phyloP scores from a whole-genome alignment of 768 basidiomycete species.

The Mrakia gelida region DNA sequence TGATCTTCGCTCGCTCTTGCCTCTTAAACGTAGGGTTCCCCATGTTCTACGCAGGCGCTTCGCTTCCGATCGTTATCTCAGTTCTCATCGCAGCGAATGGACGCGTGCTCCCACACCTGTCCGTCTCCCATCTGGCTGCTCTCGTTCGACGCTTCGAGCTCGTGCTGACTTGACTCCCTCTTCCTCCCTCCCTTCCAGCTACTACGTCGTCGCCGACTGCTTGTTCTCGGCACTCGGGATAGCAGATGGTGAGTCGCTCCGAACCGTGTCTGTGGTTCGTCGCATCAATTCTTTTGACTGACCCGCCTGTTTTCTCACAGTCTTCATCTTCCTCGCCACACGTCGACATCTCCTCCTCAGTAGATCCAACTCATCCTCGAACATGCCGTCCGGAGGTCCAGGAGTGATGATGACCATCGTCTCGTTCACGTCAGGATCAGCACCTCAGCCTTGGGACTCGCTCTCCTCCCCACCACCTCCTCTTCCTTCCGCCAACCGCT shows the following conservation, averaged over 20 bases:
- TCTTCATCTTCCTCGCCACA: background rate
- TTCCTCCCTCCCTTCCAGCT: background rate
- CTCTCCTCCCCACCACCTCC: background rate
- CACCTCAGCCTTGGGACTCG: background rate
- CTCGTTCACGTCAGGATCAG: background rate
- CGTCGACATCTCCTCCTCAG: background rate
- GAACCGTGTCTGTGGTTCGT: background rate
- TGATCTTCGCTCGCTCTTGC: background rate
- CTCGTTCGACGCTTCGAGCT: background rate
- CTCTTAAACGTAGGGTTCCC: background rate
- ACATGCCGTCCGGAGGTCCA: background rate
- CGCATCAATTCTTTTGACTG: background rate
- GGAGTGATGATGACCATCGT: background rate
- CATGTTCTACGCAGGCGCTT: background rate
- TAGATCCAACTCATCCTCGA: background rate
- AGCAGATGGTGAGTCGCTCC: background rate
- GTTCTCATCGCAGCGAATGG: constrained; percentile 3
- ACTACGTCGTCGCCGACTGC: background rate
- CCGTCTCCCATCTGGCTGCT: background rate
- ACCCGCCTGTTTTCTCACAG: background rate
- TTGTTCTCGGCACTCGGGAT: background rate
- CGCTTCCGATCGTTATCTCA: background rate
- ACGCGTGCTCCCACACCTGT: background rate
- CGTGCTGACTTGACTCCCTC: background rate
- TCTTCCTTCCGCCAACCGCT: no score